phyloP scores from a whole-genome alignment of 106 monocot genomes.

The Iris macrosiphon region DNA sequence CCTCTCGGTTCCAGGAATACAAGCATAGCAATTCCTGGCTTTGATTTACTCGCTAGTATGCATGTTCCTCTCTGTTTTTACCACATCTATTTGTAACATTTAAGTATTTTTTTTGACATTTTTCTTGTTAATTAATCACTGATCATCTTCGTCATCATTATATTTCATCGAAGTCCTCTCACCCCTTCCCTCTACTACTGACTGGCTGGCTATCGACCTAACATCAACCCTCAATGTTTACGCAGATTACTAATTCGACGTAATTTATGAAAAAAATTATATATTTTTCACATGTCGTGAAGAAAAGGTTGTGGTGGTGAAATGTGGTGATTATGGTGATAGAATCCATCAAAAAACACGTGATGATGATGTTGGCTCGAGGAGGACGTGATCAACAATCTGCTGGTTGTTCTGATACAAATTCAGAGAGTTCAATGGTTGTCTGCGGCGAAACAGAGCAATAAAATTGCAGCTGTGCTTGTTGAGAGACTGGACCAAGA shows the following conservation, averaged over 20 bases:
- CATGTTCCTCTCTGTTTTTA: too few species aligned
- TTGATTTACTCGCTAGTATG: conserved; percentile 8
- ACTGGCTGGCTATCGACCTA: too few species aligned
- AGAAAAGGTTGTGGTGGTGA: background rate
- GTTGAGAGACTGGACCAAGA: background rate
- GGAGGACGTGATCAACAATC: too few species aligned
- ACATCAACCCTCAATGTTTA: too few species aligned
- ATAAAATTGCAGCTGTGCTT: background rate
- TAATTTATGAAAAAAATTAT: too few species aligned
- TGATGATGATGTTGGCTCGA: too few species aligned
- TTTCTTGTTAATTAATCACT: too few species aligned
- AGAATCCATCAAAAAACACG: background rate
- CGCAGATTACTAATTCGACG: too few species aligned
- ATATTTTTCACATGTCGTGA: background rate
- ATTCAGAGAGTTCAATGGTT: conserved; percentile 4
- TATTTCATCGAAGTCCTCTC: too few species aligned
- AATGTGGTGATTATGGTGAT: background rate
- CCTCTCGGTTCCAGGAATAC: background rate
- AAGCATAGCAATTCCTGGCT: background rate
- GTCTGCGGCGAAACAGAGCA: background rate
- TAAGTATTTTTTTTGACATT: background rate
- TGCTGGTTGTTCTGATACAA: conserved; percentile 1
- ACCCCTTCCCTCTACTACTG: too few species aligned
- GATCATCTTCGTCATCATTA: too few species aligned
- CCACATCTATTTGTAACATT: too few species aligned